These are phyloP conservation scores for Acer yangbiense DNA, from an alignment of 345 rosid genomes.

Conservation along the genomic window DNA sequence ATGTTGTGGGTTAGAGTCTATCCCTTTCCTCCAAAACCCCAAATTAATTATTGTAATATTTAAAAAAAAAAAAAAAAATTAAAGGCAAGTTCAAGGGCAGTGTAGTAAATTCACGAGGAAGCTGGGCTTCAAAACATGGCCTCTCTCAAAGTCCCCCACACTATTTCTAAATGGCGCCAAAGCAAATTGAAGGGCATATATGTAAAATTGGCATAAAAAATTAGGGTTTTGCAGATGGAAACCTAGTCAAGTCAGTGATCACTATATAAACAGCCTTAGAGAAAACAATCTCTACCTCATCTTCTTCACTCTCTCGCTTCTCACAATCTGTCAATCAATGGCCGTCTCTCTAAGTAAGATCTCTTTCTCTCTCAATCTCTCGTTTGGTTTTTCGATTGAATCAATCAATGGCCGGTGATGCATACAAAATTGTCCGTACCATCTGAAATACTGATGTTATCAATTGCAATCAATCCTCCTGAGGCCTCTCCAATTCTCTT, in stretches of 20 bases:
- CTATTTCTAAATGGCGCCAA: neutral
- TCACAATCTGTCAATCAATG: neutral
- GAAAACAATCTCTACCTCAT: too few relatives aligned
- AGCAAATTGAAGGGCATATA: neutral
- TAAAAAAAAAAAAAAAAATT: too few relatives aligned
- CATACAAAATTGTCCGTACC: conserved; percentile 59
- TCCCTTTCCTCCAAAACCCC: too few relatives aligned
- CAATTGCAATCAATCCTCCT: conserved; percentile 25
- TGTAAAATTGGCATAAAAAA: neutral
- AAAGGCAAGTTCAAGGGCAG: neutral
- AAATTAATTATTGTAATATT: too few relatives aligned
- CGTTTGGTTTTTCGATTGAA: neutral
- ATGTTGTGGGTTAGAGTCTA: too few relatives aligned
- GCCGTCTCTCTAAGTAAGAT: neutral
- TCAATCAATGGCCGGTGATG: conserved; percentile 39
- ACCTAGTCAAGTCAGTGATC: too few relatives aligned
- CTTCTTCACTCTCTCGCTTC: too few relatives aligned
- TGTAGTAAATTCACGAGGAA: neutral
- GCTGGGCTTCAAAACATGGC: neutral
- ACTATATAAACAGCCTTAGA: too few relatives aligned
- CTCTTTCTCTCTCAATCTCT: neutral
- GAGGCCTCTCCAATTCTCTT: conserved; percentile 27
- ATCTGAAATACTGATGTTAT: conserved; percentile 50
- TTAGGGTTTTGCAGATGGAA: conserved; percentile 9
- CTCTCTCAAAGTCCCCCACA: too few relatives aligned